phyloP scores from a whole-genome alignment of 2,329 filamentous ascomycete species.

The Trichoderma sp. region DNA sequence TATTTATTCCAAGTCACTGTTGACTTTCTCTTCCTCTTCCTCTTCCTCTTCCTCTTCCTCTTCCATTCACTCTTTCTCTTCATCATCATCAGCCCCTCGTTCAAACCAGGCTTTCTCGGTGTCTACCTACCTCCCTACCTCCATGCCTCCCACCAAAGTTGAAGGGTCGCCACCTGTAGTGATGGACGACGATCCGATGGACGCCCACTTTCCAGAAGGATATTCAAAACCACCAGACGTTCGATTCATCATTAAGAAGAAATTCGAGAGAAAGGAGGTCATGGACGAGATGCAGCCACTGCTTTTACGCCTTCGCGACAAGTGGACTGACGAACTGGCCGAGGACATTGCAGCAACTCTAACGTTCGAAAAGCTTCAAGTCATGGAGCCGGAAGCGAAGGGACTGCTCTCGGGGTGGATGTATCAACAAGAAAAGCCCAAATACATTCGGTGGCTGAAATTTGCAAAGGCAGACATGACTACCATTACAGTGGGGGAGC shows the following conservation, averaged over 20 bases:
- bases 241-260: rapidly evolving
- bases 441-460: neutral
- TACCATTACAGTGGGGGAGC: too few species aligned
- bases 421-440: neutral
- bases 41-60: too few species aligned
- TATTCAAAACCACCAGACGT: neutral
- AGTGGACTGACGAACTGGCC: neutral
- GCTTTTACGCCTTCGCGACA: neutral
- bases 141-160: neutral
- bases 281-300: neutral
- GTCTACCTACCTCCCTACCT: neutral
- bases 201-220: neutral
- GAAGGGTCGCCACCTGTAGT: too few species aligned
- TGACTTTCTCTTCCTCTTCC: too few species aligned
- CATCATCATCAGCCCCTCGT: neutral
- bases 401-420: neutral
- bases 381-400: neutral
- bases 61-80: too few species aligned
- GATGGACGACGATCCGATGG: too few species aligned
- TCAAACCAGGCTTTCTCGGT: too few species aligned
- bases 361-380: neutral
- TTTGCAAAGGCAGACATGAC: neutral
- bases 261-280: neutral
- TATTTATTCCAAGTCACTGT: too few species aligned
- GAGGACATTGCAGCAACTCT: neutral